Base-by-base conservation (phyloP, 2,329 filamentous ascomycete species). In the Gaeumannomyces sp. region DNA sequence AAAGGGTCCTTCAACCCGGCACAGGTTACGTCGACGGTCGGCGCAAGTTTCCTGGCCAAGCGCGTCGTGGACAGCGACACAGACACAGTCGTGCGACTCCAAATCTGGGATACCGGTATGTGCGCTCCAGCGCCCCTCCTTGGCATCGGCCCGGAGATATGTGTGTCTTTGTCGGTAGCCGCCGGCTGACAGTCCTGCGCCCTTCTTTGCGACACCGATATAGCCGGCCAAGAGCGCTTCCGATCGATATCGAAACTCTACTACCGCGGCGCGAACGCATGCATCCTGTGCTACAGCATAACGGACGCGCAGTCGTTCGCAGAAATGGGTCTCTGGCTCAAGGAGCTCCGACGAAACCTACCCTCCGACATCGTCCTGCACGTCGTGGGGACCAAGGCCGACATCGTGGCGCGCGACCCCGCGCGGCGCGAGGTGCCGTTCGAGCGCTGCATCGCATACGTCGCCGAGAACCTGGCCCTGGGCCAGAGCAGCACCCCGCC, bases 251-350 rank as follows among this genome's bases (percentile, higher is more conserved):
- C 92, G 13, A 89, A 93, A 65, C 86, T 99, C 64, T 98, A 98
- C 81, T 99, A 99, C 79, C 90, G 94, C 73, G 93, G 93, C 74
- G 94, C 94, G 67, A 94, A 97, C 74, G 93, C 93, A 66, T 95
- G 92, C 72, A 92, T 97, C 66, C 85, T 97, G 60, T 97, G 93
- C 83, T 97, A 97, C 80, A 91, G 91, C 79, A 96, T 97, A 75
- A 96, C 93, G 67, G 90, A 93, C 75, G 88, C 89, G 67, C 80
- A 87, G 70, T 95, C 91, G 66, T 97, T 97, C 75, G 84, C 87
- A 71, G 92, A 97, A 77, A 97, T 97, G 92, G 92, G 92, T 72
- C 85, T 89, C 65, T 97, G 93, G 93, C 84, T 97, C 67, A 86
- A 84, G 67, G 93, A 97, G 78, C 85, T 97, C 65, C 89, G 92